Evolutionary conservation across 306 rosid genomes (phyloP).

Genomic region (Cyamopsis tetragonoloba): DNA sequence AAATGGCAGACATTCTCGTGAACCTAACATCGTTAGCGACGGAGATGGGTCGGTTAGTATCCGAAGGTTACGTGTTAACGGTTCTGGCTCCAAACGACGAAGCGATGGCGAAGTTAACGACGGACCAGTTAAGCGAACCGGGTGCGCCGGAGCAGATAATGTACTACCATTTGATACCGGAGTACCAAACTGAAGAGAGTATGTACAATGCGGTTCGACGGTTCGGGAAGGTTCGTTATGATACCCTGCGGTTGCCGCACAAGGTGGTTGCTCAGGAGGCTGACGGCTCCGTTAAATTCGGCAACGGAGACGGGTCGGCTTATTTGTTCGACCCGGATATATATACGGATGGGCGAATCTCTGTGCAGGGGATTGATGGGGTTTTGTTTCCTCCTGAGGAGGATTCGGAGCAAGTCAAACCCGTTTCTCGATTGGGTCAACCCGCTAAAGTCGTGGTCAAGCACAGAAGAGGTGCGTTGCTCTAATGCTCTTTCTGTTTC

Average conservation of each 20-base stretch:
- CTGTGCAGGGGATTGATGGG: slow-evolving; percentile 78
- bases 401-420: slow-evolving; percentile 31
- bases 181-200: slow-evolving; percentile 85
- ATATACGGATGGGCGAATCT: slow-evolving; percentile 71
- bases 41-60: slow-evolving; percentile 69
- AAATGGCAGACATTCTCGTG: slow-evolving; percentile 79
- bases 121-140: slow-evolving; percentile 81
- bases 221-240: slow-evolving; percentile 64
- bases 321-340: slow-evolving; percentile 82
- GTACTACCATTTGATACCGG: slow-evolving; percentile 76
- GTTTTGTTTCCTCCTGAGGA: slow-evolving; percentile 65
- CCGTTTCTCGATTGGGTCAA: slow-evolving; percentile 36
- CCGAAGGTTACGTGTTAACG: slow-evolving; percentile 74
- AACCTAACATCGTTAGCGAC: slow-evolving; percentile 70
- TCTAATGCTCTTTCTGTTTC: neutral
- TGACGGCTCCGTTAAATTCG: slow-evolving; percentile 77
- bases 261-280: slow-evolving; percentile 76
- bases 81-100: slow-evolving; percentile 85
- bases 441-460: slow-evolving; percentile 42
- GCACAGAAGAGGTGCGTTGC: slow-evolving; percentile 66
- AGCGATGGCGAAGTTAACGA: slow-evolving; percentile 75
- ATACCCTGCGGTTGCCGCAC: slow-evolving; percentile 59
- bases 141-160: slow-evolving; percentile 85
- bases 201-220: slow-evolving; percentile 84
- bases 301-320: slow-evolving; percentile 62